Evolutionary conservation across 805 yeast genomes (phyloP).

Genomic region (Debaryomyces prosopidis): DNA sequence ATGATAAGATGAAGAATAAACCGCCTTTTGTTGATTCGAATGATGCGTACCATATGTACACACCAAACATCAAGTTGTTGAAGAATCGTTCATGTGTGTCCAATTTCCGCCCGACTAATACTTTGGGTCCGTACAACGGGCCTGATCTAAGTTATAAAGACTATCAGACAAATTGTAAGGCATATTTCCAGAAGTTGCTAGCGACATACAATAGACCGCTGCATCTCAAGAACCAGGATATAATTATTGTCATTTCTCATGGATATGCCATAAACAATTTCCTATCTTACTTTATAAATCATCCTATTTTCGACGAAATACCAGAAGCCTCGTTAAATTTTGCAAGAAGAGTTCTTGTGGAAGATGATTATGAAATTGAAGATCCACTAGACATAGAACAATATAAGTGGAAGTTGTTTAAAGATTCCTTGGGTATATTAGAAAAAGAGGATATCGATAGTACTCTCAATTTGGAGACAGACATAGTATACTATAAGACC

Average conservation of each 20-base stretch:
- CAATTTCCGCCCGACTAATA: slow-evolving; percentile 43
- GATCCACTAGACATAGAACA: slow-evolving; percentile 11
- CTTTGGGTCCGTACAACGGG: slow-evolving; percentile 45
- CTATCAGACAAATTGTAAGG: slow-evolving; percentile 38
- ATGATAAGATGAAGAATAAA: slow-evolving; percentile 41
- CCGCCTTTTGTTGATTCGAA: slow-evolving; percentile 45
- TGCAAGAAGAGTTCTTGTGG: slow-evolving; percentile 22
- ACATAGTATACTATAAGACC: slow-evolving; percentile 44
- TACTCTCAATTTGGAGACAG: slow-evolving; percentile 38
- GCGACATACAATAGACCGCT: slow-evolving; percentile 43
- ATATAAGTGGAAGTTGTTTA: slow-evolving; percentile 31
- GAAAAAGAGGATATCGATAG: slow-evolving; percentile 26
- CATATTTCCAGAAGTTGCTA: slow-evolving; percentile 39
- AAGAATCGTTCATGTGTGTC: slow-evolving; percentile 33
- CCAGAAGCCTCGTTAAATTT: slow-evolving; percentile 39
- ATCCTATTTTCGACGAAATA: slow-evolving; percentile 46
- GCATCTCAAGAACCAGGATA: slow-evolving; percentile 30
- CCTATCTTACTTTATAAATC: slow-evolving; percentile 40
- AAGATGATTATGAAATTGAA: slow-evolving; percentile 11
- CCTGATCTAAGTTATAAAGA: slow-evolving; percentile 39
- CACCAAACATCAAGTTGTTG: slow-evolving; percentile 40
- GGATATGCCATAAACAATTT: slow-evolving; percentile 43
- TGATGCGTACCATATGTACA: slow-evolving; percentile 47
- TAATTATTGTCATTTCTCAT: slow-evolving; percentile 40
- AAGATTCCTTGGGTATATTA: slow-evolving; percentile 34